phyloP scores from a whole-genome alignment of 495 filamentous ascomycete species.

The Podospora pseudocomata region DNA sequence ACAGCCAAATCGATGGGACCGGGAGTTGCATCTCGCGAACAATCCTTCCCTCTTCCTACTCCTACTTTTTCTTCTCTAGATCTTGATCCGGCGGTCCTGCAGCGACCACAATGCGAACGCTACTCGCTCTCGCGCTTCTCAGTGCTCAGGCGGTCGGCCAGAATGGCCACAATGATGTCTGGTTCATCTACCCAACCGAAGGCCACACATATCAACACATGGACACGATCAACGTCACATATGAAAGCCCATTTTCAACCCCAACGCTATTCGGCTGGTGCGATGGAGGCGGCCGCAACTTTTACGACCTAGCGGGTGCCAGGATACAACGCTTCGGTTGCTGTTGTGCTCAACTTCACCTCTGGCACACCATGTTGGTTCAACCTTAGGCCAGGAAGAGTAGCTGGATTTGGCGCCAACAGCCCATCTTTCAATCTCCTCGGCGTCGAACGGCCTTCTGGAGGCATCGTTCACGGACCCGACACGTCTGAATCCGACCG shows the following conservation, averaged over 20 bases:
- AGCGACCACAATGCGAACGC: not conserved
- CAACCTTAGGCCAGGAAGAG: not conserved
- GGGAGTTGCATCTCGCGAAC: not conserved
- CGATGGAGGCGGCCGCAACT: not conserved
- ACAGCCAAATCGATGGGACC: not conserved
- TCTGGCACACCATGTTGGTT: not conserved
- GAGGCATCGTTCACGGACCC: not conserved
- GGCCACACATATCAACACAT: not conserved
- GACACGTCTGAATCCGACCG: not conserved
- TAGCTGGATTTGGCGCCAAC: not conserved
- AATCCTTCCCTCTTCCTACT: not conserved
- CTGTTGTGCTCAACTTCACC: not conserved
- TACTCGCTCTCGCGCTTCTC: not conserved
- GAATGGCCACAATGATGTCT: not conserved
- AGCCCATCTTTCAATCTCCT: not conserved
- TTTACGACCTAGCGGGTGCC: not conserved
- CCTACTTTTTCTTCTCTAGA: not conserved
- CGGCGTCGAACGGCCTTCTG: not conserved
- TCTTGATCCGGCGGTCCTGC: not conserved
- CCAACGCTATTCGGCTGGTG: not conserved
- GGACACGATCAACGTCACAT: slow-evolving; percentile 1
- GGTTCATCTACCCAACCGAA: slow-evolving; percentile 4
- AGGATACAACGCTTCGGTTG: not conserved
- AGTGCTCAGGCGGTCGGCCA: not conserved
- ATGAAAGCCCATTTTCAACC: not conserved